Percentiles rank a stretch among this genome's conserved stretches.
Conservation (phyloP, 345 rosid species). For the Eucalyptus pauciflora region DNA sequence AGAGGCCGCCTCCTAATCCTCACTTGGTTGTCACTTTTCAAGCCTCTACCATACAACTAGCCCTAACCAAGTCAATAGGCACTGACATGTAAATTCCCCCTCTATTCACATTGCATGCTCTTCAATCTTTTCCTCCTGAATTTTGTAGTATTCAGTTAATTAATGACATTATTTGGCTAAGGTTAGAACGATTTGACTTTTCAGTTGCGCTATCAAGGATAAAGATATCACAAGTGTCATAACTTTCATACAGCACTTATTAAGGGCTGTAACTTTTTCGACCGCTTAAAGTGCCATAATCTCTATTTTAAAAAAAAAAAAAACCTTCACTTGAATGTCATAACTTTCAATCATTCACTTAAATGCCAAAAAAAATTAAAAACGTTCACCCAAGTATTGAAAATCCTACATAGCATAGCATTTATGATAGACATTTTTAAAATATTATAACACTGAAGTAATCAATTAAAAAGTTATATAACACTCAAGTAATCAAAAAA, state of each 20-base stretch:
- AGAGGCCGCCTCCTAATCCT: neutral
- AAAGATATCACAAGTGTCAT: too few relatives aligned
- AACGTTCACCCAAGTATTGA: rapidly evolving
- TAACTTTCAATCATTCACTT: too few relatives aligned
- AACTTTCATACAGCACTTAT: rapidly evolving
- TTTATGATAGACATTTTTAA: too few relatives aligned
- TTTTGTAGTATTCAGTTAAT: neutral
- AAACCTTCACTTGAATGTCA: too few relatives aligned
- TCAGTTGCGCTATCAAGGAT: rapidly evolving
- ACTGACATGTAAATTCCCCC: neutral
- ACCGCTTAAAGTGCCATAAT: neutral
- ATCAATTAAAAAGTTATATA: neutral
- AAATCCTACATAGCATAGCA: neutral
- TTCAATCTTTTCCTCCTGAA: neutral
- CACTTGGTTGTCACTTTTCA: neutral
- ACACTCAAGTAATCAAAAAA: neutral
- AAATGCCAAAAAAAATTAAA: rapidly evolving
- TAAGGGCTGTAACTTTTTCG: rapidly evolving
- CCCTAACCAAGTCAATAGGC: neutral
- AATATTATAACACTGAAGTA: neutral
- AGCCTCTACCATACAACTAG: neutral
- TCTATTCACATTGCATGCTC: neutral
- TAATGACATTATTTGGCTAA: neutral
- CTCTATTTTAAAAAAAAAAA: too few relatives aligned
- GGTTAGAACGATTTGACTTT: neutral